Conservation (phyloP, 495 filamentous ascomycete species). For the Neurospora pannonica region DNA sequence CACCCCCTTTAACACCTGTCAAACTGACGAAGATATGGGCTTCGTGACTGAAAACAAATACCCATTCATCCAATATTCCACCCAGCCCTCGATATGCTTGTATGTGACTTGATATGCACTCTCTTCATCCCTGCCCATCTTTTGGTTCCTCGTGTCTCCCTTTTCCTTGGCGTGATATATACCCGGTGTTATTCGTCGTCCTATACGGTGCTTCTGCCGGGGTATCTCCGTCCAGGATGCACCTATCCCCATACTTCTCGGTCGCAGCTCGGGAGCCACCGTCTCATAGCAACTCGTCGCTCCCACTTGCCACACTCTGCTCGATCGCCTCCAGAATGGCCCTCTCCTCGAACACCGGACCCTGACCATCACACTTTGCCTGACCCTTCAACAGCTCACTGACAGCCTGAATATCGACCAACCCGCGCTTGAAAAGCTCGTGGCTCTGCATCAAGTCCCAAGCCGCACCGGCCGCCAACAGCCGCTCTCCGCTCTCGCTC, state of each 20-base stretch:
- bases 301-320: constrained; percentile 60
- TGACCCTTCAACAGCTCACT: constrained; percentile 61
- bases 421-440: constrained; percentile 64
- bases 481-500: constrained; percentile 59
- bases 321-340: constrained; percentile 67
- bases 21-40: background rate
- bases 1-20: background rate
- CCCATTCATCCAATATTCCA: background rate
- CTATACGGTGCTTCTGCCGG: background rate
- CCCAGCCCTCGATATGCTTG: background rate
- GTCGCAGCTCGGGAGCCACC: background rate
- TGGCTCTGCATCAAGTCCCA: constrained; percentile 90
- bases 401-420: constrained; percentile 78
- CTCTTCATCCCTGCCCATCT: background rate
- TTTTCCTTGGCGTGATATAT: background rate
- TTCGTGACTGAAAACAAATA: background rate
- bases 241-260: background rate
- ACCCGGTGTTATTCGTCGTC: background rate
- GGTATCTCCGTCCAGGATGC: background rate
- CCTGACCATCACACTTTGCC: constrained; percentile 84
- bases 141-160: background rate
- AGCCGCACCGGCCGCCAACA: constrained; percentile 70
- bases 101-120: background rate
- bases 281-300: constrained; percentile 62
- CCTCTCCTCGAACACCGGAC: constrained; percentile 79